A percentile compares a stretch with the other conserved stretches of the same genome.
phyloP scores from a whole-genome alignment of 2,329 filamentous ascomycete species.

The Colletotrichum tofieldiae region DNA sequence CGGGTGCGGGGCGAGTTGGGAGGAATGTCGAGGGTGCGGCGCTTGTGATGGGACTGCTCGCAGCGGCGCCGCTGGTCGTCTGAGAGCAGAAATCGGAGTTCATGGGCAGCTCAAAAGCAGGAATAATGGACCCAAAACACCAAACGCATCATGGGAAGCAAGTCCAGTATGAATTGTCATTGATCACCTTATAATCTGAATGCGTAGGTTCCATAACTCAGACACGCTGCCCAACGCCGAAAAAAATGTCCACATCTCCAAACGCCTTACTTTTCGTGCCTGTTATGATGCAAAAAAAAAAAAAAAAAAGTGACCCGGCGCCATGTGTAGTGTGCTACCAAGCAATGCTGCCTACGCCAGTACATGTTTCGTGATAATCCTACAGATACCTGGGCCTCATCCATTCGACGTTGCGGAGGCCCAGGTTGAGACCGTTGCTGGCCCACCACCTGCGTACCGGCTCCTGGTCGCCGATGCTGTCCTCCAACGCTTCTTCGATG shows the following conservation, averaged over 20 bases:
- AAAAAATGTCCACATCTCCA: not conserved
- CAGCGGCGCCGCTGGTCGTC: constrained; percentile 4
- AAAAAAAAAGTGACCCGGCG: constrained; percentile 8
- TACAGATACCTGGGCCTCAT: constrained; percentile 84
- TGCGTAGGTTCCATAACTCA: not conserved
- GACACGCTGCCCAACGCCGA: constrained; percentile 3
- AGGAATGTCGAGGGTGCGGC: not conserved
- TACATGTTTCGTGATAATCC: constrained; percentile 23
- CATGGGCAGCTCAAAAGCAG: not conserved
- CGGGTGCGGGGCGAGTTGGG: not conserved
- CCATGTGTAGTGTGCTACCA: constrained; percentile 7
- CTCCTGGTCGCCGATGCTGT: constrained; percentile 82
- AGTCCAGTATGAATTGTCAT: not conserved
- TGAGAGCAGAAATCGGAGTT: not conserved
- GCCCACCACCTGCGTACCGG: constrained; percentile 91
- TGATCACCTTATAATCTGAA: not conserved
- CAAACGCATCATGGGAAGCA: not conserved
- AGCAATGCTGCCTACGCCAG: constrained; percentile 20
- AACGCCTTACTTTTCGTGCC: constrained; percentile 13
- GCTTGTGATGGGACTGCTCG: constrained; percentile 25
- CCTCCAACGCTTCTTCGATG: constrained; percentile 94
- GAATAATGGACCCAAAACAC: not conserved
- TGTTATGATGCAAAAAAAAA: constrained; percentile 2
- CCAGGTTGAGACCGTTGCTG: constrained; percentile 84
- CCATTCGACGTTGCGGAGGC: constrained; percentile 89